Evolutionary conservation across 495 filamentous ascomycete species (phyloP).

Genomic region (Sordaria brevicollis): DNA sequence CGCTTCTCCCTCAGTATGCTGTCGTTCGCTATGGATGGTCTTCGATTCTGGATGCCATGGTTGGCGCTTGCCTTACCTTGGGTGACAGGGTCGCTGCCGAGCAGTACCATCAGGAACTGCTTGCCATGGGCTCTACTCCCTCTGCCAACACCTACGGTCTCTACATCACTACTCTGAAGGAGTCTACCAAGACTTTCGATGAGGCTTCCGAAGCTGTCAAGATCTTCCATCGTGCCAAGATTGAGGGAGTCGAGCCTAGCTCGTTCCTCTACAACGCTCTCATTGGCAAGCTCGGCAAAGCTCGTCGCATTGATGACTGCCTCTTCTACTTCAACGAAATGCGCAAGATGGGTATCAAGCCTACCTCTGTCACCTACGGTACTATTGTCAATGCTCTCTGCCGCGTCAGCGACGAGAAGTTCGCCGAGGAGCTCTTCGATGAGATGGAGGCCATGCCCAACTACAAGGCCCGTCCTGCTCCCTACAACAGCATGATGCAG

Average conservation of each 20-base stretch:
- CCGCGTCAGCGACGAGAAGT: conserved; percentile 93
- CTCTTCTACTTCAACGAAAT: conserved; percentile 97
- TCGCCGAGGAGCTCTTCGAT: conserved; percentile 94
- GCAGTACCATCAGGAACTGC: conserved; percentile 81
- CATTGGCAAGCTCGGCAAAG: conserved; percentile 96
- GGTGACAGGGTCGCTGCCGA: conserved; percentile 70
- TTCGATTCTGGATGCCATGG: conserved; percentile 90
- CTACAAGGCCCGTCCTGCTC: conserved; percentile 93
- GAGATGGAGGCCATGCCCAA: conserved; percentile 99
- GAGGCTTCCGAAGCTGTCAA: conserved; percentile 94
- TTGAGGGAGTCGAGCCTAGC: conserved; percentile 89
- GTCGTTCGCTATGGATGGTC: conserved; percentile 90
- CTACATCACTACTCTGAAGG: conserved; percentile 96
- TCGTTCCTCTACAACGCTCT: conserved; percentile 98
- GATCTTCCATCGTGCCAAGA: conserved; percentile 87
- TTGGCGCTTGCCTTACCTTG: conserved; percentile 78
- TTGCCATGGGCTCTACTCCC: conserved; percentile 77
- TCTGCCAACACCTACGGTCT: conserved; percentile 96
- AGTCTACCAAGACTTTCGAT: conserved; percentile 93
- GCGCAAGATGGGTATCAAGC: conserved; percentile 83
- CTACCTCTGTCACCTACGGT: conserved; percentile 94
- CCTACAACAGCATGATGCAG: conserved; percentile 98
- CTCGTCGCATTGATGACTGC: conserved; percentile 93
- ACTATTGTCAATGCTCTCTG: conserved; percentile 96
- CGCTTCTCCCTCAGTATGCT: conserved; percentile 66